Base-by-base conservation (phyloP, 306 rosid species). In the Quercus gilva region DNA sequence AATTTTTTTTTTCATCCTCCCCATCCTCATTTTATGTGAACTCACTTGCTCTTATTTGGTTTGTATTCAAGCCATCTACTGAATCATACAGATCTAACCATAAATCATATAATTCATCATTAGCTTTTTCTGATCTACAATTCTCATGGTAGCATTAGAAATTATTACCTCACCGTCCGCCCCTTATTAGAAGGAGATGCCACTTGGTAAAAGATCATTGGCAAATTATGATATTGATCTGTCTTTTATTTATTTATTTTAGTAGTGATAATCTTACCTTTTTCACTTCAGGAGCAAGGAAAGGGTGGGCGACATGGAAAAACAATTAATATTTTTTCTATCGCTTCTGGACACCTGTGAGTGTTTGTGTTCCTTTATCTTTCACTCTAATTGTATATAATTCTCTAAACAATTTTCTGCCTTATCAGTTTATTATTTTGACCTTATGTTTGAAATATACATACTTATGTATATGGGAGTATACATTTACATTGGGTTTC, bases 271-370 rank as follows among this genome's bases (percentile, higher is more conserved):
- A 71, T 19, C 33, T 63, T 69, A 64, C n/a, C 75, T 55, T 74
- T 80, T 53, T 65, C 45, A 75, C 37, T 57, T 63, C 61, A 95
- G 99, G 96, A 87, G 81, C 83, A 85, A 64, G 87, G 85, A 71
- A 88, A 49, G 82, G 91, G 85, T 69, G 87, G 93, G 76, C 93
- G 98, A 17, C 89, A 41, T 74, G 99, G 99, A 65, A 93, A 88
- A 86, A 88, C 94, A 19, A 96, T 96, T 79, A 93, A 93, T 81
- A 93, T 93, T 25, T 96, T 96, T 77, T 96, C 99, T 78, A 91
- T 96, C 76, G 99, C 99, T 77, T 96, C 99, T 61, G 98, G 99
- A 68, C 99, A 96, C 87, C 84, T 96, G 99, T 96, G 87, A 93
- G 99, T 84, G 26, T 74, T 41, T 80, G 60, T 78, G 78, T 84